Percentiles rank a stretch among this genome's conserved stretches.
Evolutionary conservation across 2,329 filamentous ascomycete genomes (phyloP).

Genomic region (Emericellopsis atlantica): DNA sequence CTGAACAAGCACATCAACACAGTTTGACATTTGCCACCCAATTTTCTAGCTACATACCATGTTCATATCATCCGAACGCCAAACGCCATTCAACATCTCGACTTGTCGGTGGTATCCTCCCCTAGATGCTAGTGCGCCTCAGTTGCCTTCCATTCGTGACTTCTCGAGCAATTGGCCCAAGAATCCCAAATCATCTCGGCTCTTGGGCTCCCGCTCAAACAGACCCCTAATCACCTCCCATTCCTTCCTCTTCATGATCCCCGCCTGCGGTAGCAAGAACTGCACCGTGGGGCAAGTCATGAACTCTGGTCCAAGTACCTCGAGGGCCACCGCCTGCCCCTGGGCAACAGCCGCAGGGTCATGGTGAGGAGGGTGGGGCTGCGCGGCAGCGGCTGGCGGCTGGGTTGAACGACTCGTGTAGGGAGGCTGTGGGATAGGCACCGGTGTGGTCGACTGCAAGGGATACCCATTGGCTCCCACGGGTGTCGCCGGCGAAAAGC

Average conservation of each 20-base stretch:
- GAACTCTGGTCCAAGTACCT: slow-evolving; percentile 49
- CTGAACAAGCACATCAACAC: too few species aligned
- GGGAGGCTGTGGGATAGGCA: slow-evolving; percentile 20
- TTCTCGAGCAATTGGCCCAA: slow-evolving; percentile 43
- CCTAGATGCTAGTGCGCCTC: neutral
- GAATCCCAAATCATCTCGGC: slow-evolving; percentile 48
- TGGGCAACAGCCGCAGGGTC: slow-evolving; percentile 12
- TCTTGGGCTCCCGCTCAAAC: slow-evolving; percentile 50
- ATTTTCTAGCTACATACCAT: too few species aligned
- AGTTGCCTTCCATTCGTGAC: slow-evolving; percentile 15
- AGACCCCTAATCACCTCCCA: slow-evolving; percentile 63
- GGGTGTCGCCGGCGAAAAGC: slow-evolving; percentile 41
- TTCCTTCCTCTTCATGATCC: slow-evolving; percentile 56
- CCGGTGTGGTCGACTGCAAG: slow-evolving; percentile 19
- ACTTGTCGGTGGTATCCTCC: too few species aligned
- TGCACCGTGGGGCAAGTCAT: slow-evolving; percentile 52
- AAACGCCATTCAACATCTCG: too few species aligned
- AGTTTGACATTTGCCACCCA: too few species aligned
- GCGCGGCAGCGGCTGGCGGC: slow-evolving; percentile 2
- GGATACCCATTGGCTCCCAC: slow-evolving; percentile 18
- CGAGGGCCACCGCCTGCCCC: slow-evolving; percentile 44
- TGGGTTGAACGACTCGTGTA: slow-evolving; percentile 3
- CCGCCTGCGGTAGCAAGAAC: slow-evolving; percentile 57
- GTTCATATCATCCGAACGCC: too few species aligned
- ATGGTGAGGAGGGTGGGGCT: slow-evolving; percentile 4